These are phyloP conservation scores for Cucurbita argyrosperma DNA, from an alignment of 306 rosid genomes.

Conservation along the genomic window DNA sequence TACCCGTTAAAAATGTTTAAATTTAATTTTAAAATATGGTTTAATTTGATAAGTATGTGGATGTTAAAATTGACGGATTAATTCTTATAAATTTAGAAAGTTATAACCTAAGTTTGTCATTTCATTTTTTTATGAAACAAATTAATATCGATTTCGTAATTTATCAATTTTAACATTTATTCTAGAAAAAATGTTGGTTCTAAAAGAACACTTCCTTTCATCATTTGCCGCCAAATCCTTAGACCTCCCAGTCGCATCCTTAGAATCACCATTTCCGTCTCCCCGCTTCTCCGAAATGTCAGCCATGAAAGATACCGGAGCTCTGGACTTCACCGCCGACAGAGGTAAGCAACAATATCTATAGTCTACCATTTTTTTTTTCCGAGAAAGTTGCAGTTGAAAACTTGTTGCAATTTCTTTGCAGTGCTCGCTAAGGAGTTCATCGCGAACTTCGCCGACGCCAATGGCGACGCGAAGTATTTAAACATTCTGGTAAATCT, in stretches of 20 bases:
- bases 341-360: conserved; percentile 28
- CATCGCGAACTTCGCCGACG: conserved; percentile 60
- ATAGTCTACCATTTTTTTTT: neutral
- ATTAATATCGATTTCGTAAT: no score
- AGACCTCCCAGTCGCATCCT: neutral
- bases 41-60: no score
- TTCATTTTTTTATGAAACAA: no score
- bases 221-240: conserved; percentile 50
- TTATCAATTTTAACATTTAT: no score
- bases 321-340: conserved; percentile 49
- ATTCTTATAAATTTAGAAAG: no score
- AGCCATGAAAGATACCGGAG: conserved; percentile 39
- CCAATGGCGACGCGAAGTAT: conserved; percentile 61
- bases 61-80: no score
- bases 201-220: conserved; percentile 13
- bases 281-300: neutral
- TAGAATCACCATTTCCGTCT: conserved; percentile 2
- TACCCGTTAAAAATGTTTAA: no score
- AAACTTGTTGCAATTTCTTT: neutral
- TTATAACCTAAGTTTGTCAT: no score
- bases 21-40: no score
- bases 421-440: conserved; percentile 72
- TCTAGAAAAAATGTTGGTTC: no score
- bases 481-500: conserved; percentile 46
- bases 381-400: neutral